Evolutionary conservation across 208 protist species (phyloP), one percentile per base, ranked within the genome.

Genomic region (Tetramitus jugosus): DNA sequence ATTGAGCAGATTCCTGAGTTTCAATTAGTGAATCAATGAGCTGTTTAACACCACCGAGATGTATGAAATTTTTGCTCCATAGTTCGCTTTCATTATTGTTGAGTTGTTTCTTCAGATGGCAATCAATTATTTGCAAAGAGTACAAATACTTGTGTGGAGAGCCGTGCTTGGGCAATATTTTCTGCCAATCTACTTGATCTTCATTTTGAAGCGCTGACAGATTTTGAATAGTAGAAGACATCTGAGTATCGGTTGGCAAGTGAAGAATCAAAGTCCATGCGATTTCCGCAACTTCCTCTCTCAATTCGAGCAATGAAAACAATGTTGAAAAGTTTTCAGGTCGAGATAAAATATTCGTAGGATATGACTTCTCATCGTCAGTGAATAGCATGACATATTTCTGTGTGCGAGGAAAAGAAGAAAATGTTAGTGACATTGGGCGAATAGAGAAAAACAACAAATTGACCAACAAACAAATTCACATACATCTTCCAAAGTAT

Each of bases 81-180:
- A 74, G 10, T 39, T 26, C 20, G 13, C 1, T 2, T 37, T 8
- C n/a, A 53, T 29, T n/a, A 8, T 43, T 2, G 35, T 8, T 29
- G 8, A 43, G 7, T 23, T 68, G 39, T 43, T 43, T 68, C 6
- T 2, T 14, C 39, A 40, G 29, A 14, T 43, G n/a, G 0, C n/a
- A 33, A 74, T 74, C 67, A 7, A 53, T 17, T 4, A 74, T 53
- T 53, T 74, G 67, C 37, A 74, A 53, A 23, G 14, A 17, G 53
- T 74, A 74, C 20, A 74, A 52, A 39, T 53, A 37, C n/a, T 74
- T 45, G n/a, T 74, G 67, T 8, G 29, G 14, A 14, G 2, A 29
- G 8, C 53, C 37, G 14, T 49, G 4, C 14, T 49, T 17, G 0
- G 39, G 39, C 23, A 53, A 14, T 37, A 49, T 52, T 53, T 31